These are phyloP conservation scores for Gamarada debralockiae DNA, from an alignment of 495 filamentous ascomycete species.

Conservation along the genomic window DNA sequence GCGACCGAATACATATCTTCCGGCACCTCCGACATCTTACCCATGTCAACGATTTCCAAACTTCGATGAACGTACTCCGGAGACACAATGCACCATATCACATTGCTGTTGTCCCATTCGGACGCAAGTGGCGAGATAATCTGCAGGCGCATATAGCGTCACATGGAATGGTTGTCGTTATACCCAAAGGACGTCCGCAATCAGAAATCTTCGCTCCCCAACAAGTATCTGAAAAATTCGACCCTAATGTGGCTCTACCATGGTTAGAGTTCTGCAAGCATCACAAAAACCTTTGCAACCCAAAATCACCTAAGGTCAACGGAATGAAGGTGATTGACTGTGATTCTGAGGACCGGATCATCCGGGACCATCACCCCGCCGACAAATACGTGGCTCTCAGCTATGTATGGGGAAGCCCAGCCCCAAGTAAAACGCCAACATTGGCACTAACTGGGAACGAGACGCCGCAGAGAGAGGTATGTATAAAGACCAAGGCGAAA, in stretches of 20 bases:
- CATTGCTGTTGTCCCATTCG: conserved; percentile 19
- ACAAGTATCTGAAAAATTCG: conserved; percentile 15
- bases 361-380: conserved; percentile 8
- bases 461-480: not conserved
- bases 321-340: conserved; percentile 20
- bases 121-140: conserved; percentile 14
- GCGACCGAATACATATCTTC: conserved; percentile 21
- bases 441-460: conserved; percentile 6
- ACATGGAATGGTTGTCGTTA: conserved; percentile 19
- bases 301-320: conserved; percentile 14
- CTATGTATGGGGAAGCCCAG: conserved; percentile 18
- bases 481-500: conserved; percentile 6
- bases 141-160: conserved; percentile 14
- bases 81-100: conserved; percentile 20
- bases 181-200: conserved; percentile 14
- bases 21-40: conserved; percentile 16
- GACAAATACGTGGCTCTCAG: conserved; percentile 19
- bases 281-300: conserved; percentile 15
- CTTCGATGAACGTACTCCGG: conserved; percentile 15
- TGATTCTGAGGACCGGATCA: conserved; percentile 10
- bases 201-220: conserved; percentile 16
- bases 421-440: conserved; percentile 2
- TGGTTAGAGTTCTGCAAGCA: conserved; percentile 15
- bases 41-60: conserved; percentile 19
- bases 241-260: conserved; percentile 9